Evolutionary conservation across 1,284 basidiomycete genomes (phyloP), one percentile per base, ranked within the genome.

Genomic region (Phlebopus sp.): DNA sequence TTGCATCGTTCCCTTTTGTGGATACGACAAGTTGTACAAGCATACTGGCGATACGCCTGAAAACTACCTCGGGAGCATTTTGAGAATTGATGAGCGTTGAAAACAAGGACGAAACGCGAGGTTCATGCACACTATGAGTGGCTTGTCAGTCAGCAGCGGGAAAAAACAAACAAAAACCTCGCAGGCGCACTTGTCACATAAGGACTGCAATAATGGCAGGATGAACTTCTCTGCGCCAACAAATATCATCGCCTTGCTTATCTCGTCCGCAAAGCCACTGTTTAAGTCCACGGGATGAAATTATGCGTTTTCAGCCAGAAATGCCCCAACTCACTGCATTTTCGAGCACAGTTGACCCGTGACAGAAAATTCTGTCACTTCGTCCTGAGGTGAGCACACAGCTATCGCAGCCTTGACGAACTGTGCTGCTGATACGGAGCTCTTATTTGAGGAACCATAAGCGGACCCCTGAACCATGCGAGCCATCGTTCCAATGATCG

Each of bases 141-240:
- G 29, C 32, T 5, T 17, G 41, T 53, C 23, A 54, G 52, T 44
- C n/a, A 39, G 31, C 14, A 32, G 46, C 30, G 36, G n/a, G n/a
- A n/a, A n/a, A n/a, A n/a, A 34, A 32, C 5, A 43, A 25, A 30
- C 2, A 18, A n/a, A 14, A 34, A 14, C 11, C 29, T 46, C 11
- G 42, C 23, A 5, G 13, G 55, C 68, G 21, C 59, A 84, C 84
- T 70, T 69, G 47, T 63, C 59, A 14, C 73, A 49, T 14, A 85
- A 58, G 6, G 65, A 64, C 17, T 68, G 60, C 8, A 84, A 53
- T 25, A 89, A 59, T 0, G 85, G 82, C 18, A 64, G 56, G n/a
- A 84, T 35, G 14, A 89, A 66, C 50, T 78, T 82, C 47, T 88
- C 82, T 4, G 73, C 70, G 13, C 83, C 84, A 30, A 70, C 58